Evolutionary conservation across 139 green algal species (phyloP), one percentile per base, ranked within the genome.

Genomic region (Penium margaritaceum): DNA sequence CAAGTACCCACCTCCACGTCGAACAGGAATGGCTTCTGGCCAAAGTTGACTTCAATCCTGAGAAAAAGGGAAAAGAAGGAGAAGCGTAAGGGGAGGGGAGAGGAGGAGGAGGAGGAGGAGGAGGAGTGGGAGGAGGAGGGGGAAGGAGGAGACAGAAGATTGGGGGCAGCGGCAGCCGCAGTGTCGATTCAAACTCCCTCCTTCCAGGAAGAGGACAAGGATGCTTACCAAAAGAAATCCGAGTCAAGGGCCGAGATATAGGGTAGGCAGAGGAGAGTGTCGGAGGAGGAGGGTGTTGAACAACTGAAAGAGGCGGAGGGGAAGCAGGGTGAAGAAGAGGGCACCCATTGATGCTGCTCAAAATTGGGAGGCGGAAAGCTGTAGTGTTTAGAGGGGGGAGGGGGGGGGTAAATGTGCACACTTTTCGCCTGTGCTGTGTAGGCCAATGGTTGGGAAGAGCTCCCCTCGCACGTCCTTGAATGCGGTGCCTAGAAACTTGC

Each of bases 401-500:
- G 12, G 41, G 12, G 41, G 12, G 41, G 12, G 41, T 21, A 51
- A 51, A 32, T 2, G 5, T 2, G 46, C 44, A 9, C 47, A 74
- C 72, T 63, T 75, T 36, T 74, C 77, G 3, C 39, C 53, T 7
- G 60, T 85, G 82, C 87, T 93, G 86, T 96, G 91, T 35, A 96
- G 81, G 5, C 90, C 91, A 0, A 96, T 65, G 2, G 91, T 95
- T 2, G 91, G 91, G 30, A 83, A 91, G 21, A 96, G 85, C n/a
- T 65, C 35, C 12, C 68, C 61, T 1, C 60, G 53, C 15, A 95
- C 83, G 63, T 79, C 63, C 19, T 76, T 57, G 74, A 92, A 95
- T 0, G 91, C 90, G 0, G 82, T 80, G 1, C 86, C 85, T 12
- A 96, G 78, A 72, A 84, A 80, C 62, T 89, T 86, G 19, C 91